These are phyloP conservation scores for Pseudozyma hubeiensis DNA, from an alignment of 1,284 basidiomycete genomes.

Conservation along the genomic window DNA sequence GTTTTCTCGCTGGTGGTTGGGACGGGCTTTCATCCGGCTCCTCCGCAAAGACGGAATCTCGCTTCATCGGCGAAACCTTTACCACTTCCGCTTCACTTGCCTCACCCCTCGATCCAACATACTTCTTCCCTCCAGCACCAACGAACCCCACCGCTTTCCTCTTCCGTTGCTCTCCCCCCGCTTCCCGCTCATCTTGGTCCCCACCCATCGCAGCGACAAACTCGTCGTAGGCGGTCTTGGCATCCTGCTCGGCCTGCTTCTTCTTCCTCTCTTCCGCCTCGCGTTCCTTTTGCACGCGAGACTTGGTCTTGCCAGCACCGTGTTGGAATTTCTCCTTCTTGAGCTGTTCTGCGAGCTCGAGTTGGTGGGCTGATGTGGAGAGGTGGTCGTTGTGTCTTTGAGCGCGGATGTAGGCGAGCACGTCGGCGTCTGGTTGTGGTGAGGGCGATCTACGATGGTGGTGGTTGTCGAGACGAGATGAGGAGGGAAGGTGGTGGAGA, in stretches of 20 bases:
- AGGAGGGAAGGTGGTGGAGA: neutral
- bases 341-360: conserved; percentile 29
- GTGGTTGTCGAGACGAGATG: conserved; percentile 4
- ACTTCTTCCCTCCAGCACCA: conserved; percentile 46
- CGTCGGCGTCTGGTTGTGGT: conserved; percentile 36
- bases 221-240: conserved; percentile 55
- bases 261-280: conserved; percentile 57
- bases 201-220: conserved; percentile 57
- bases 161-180: neutral
- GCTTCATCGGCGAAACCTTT: conserved; percentile 5
- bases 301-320: conserved; percentile 46
- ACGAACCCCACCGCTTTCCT: conserved; percentile 42
- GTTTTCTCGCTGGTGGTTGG: conserved; percentile 43
- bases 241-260: conserved; percentile 53
- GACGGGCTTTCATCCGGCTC: conserved; percentile 4
- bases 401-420: conserved; percentile 40
- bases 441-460: conserved; percentile 12
- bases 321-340: conserved; percentile 46
- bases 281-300: conserved; percentile 51
- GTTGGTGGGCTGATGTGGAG: conserved; percentile 6
- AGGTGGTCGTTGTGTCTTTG: conserved; percentile 16
- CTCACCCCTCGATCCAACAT: conserved; percentile 20
- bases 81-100: neutral
- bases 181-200: conserved; percentile 7
- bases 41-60: neutral